A percentile compares a stretch with the other conserved stretches of the same genome.
These are phyloP conservation scores for Vaccinium corymbosum DNA, from an alignment of 148 eudicot genomes.

Conservation along the genomic window DNA sequence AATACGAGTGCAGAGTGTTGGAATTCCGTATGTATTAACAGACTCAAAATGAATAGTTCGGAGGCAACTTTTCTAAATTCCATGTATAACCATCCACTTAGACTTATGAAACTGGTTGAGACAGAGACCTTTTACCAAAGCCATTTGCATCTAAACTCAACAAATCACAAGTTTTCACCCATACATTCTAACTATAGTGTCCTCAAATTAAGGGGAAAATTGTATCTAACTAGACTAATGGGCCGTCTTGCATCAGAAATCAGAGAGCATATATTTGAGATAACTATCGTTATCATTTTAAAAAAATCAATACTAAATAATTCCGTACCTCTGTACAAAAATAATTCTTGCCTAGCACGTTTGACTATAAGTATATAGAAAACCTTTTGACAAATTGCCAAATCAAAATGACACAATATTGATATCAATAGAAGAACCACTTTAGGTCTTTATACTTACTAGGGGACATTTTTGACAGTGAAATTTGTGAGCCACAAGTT, in stretches of 20 bases:
- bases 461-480: not conserved
- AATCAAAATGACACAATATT: not conserved
- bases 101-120: not conserved
- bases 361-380: not conserved
- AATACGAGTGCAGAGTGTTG: not conserved
- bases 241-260: not conserved
- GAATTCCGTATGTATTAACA: not conserved
- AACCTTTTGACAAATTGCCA: not conserved
- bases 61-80: not conserved
- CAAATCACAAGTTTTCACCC: not conserved
- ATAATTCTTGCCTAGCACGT: not conserved
- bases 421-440: not conserved
- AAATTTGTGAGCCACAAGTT: not conserved
- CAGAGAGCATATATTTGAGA: not conserved
- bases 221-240: not conserved
- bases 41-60: not conserved
- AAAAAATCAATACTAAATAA: not conserved
- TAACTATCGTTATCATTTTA: not conserved
- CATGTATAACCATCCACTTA: not conserved
- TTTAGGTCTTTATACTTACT: not conserved
- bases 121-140: not conserved
- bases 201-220: not conserved
- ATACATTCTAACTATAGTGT: not conserved
- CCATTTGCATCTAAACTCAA: not conserved
- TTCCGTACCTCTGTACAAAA: not conserved